Percentiles rank a stretch among this genome's conserved stretches.
Conservation (phyloP, 106 monocot genomes). For the Acorus gramineus region DNA sequence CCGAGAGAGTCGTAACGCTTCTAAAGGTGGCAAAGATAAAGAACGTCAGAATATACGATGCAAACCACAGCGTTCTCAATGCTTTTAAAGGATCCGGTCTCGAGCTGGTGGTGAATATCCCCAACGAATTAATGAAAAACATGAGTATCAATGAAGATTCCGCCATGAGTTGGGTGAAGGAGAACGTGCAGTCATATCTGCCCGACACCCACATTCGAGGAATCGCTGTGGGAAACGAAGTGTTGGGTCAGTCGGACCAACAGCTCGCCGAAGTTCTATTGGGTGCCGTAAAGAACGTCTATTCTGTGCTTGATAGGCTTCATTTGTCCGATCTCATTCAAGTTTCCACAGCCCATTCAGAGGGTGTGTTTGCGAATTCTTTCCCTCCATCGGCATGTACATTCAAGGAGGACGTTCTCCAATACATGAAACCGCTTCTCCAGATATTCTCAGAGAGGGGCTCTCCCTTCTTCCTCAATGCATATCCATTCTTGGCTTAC, state of each 20-base stretch:
- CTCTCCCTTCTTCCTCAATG: constrained; percentile 64
- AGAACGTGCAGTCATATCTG: constrained; percentile 70
- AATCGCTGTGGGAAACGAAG: constrained; percentile 81
- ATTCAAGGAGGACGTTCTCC: constrained; percentile 40
- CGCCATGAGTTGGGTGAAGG: constrained; percentile 73
- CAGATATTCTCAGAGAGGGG: constrained; percentile 49
- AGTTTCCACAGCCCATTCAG: constrained; percentile 69
- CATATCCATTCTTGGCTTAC: constrained; percentile 88
- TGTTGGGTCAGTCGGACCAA: constrained; percentile 54
- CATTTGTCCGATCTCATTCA: constrained; percentile 43
- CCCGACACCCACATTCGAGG: constrained; percentile 58
- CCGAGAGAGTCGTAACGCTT: constrained; percentile 62
- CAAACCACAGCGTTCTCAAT: constrained; percentile 57
- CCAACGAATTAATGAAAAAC: constrained; percentile 57
- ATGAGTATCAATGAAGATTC: constrained; percentile 38
- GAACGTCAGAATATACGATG: constrained; percentile 79
- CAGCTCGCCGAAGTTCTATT: constrained; percentile 45
- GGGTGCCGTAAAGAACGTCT: constrained; percentile 65
- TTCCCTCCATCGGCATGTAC: constrained; percentile 76
- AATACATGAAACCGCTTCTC: constrained; percentile 65
- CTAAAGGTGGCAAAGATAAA: constrained; percentile 66
- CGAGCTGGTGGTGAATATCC: constrained; percentile 41
- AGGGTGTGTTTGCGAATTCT: constrained; percentile 66
- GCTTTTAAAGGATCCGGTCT: constrained; percentile 84
- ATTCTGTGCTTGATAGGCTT: constrained; percentile 40